Percentiles rank a stretch among this genome's conserved stretches.
These are phyloP conservation scores for Aspergillus cavernicola DNA, from an alignment of 495 filamentous ascomycete genomes.

Conservation along the genomic window DNA sequence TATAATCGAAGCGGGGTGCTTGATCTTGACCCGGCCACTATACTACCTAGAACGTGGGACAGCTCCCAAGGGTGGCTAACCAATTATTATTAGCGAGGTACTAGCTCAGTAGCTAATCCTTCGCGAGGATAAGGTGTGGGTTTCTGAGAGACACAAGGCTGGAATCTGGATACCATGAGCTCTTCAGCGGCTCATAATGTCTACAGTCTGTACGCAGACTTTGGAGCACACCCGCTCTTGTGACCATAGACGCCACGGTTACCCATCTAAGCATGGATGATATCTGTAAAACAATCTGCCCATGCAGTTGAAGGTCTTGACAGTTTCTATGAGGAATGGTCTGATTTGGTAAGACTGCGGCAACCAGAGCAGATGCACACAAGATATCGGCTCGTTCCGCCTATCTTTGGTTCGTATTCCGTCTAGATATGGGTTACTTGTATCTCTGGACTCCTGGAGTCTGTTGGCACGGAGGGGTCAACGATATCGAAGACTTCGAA, in stretches of 20 bases:
- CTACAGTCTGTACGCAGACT: not conserved
- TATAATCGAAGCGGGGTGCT: no score
- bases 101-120: no score
- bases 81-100: no score
- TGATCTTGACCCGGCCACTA: no score
- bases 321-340: not conserved
- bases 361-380: not conserved
- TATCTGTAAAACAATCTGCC: not conserved
- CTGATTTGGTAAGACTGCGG: not conserved
- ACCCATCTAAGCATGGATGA: not conserved
- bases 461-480: no score
- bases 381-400: constrained; percentile 1
- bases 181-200: not conserved
- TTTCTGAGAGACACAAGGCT: no score
- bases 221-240: not conserved
- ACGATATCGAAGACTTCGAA: no score
- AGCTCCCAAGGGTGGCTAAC: no score
- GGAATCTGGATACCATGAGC: not conserved
- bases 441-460: not conserved
- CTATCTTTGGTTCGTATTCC: not conserved
- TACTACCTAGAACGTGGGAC: no score
- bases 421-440: not conserved
- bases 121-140: no score
- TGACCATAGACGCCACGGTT: not conserved
- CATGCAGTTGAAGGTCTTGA: not conserved